Percentiles rank a stretch among this genome's conserved stretches.
Evolutionary conservation across 2,329 filamentous ascomycete genomes (phyloP).

Genomic region (Dothideomycetes sp.): DNA sequence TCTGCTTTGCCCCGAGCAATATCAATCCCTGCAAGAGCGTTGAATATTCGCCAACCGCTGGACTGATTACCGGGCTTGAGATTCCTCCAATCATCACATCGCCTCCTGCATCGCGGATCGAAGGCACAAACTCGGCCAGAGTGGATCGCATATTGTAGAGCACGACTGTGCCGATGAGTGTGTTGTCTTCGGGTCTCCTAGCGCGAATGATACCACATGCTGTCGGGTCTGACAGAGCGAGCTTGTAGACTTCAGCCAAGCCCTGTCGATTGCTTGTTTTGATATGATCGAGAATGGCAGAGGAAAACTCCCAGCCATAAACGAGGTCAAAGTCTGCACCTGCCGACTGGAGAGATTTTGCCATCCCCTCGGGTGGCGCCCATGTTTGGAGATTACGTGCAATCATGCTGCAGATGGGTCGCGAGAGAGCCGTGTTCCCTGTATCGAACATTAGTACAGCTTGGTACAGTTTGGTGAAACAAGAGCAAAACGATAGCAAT

Average conservation of each 20-base stretch:
- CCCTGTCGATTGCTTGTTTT: conserved; percentile 64
- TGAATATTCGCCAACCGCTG: conserved; percentile 55
- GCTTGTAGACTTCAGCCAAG: conserved; percentile 67
- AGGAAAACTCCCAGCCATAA: conserved; percentile 65
- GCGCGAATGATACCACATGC: conserved; percentile 75
- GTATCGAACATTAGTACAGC: background rate
- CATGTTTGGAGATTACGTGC: conserved; percentile 63
- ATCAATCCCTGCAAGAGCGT: conserved; percentile 68
- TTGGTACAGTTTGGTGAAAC: background rate
- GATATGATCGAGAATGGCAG: conserved; percentile 63
- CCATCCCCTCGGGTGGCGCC: conserved; percentile 65
- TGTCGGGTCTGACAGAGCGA: conserved; percentile 59
- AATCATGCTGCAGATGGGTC: conserved; percentile 58
- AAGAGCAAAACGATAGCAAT: too few species aligned
- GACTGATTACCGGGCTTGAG: conserved; percentile 65
- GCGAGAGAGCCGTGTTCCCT: conserved; percentile 55
- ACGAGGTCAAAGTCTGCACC: conserved; percentile 75
- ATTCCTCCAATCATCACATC: conserved; percentile 46
- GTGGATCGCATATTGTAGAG: conserved; percentile 62
- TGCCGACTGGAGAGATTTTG: conserved; percentile 60
- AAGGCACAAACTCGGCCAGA: conserved; percentile 59
- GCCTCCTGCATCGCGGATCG: conserved; percentile 41
- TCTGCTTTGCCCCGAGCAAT: conserved; percentile 69
- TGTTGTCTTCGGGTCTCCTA: conserved; percentile 55
- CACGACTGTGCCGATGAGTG: conserved; percentile 68